These are phyloP conservation scores for Capsicum rhomboideum DNA, from an alignment of 257 asterid species.

Conservation along the genomic window DNA sequence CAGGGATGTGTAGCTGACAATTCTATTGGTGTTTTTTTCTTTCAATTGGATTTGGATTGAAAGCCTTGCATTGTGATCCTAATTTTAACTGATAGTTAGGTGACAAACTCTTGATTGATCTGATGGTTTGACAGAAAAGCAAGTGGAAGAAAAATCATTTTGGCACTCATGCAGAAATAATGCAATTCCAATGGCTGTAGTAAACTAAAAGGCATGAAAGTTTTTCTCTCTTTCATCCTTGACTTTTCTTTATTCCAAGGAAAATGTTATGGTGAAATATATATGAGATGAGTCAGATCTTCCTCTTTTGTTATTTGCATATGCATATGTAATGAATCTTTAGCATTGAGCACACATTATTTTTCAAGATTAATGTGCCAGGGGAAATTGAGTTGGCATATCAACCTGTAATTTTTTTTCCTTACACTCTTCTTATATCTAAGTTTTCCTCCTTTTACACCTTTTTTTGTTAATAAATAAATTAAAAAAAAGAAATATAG, in stretches of 20 bases:
- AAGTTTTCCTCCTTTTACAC: not conserved
- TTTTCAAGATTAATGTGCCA: not conserved
- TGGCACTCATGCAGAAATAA: not conserved
- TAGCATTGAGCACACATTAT: not conserved
- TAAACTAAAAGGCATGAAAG: not conserved
- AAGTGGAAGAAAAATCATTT: not conserved
- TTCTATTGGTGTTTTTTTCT: not conserved
- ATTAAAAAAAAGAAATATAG: not conserved
- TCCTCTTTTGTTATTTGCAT: not conserved
- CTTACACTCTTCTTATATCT: not conserved
- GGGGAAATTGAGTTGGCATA: not conserved
- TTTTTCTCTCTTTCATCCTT: not conserved
- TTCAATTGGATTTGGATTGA: not conserved
- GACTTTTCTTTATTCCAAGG: not conserved
- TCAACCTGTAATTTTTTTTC: not conserved
- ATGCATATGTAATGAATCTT: not conserved
- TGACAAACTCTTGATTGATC: not conserved
- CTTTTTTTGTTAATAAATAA: not conserved
- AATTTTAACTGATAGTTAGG: not conserved
- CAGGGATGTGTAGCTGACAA: not conserved
- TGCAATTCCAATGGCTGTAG: not conserved
- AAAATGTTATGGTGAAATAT: not conserved
- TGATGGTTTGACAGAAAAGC: not conserved
- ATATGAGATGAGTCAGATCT: not conserved
- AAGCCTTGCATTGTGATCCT: not conserved